Conservation (phyloP, 768 basidiomycete species). For the Rubroboletus satanas region DNA sequence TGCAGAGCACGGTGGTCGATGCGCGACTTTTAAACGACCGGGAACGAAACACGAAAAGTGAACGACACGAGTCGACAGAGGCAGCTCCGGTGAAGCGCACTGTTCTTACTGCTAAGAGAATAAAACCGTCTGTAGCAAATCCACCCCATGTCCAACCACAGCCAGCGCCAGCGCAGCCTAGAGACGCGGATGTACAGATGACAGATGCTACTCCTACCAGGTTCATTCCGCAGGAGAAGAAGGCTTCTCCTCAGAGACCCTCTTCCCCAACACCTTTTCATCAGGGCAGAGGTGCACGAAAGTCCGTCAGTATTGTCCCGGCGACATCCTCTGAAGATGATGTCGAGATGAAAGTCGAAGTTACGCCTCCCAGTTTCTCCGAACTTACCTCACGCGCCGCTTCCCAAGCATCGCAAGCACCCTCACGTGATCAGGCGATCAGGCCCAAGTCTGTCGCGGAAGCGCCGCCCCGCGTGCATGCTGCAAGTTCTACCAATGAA, state of each 20-base stretch:
- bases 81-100: background rate
- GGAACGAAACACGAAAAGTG: background rate
- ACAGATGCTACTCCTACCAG: background rate
- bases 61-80: background rate
- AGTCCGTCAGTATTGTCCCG: background rate
- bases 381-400: background rate
- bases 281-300: background rate
- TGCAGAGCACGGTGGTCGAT: background rate
- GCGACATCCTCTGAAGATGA: slow-evolving; percentile 6
- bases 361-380: background rate
- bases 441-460: background rate
- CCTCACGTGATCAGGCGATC: background rate
- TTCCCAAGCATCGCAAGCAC: background rate
- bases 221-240: background rate
- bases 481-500: background rate
- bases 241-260: background rate
- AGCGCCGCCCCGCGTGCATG: background rate
- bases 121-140: background rate
- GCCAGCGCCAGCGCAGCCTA: background rate
- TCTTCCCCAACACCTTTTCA: background rate
- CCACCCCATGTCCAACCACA: background rate
- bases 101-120: background rate
- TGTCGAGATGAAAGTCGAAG: slow-evolving; percentile 14
- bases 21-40: background rate
- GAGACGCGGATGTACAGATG: slow-evolving; percentile 7